Percentiles rank a stretch among this genome's conserved stretches.
These are phyloP conservation scores for Candida insectorum DNA, from an alignment of 805 yeast genomes.

Conservation along the genomic window DNA sequence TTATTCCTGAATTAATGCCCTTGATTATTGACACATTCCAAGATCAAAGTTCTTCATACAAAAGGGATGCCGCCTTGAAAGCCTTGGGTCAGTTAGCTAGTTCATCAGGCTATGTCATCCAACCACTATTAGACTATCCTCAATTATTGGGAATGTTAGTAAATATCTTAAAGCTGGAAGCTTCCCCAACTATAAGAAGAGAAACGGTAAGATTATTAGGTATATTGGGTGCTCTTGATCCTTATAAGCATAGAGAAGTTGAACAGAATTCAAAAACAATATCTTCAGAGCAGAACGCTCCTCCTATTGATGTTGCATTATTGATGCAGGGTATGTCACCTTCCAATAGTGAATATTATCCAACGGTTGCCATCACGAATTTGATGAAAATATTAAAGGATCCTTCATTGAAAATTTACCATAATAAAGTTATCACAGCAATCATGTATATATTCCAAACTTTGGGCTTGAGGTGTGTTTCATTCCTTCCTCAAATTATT, in stretches of 20 bases:
- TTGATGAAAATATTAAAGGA: constrained; percentile 82
- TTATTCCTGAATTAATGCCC: constrained; percentile 79
- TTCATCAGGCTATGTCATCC: constrained; percentile 92
- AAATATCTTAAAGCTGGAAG: constrained; percentile 77
- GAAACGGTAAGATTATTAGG: constrained; percentile 90
- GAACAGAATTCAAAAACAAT: constrained; percentile 62
- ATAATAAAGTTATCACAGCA: constrained; percentile 90
- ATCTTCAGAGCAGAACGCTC: constrained; percentile 75
- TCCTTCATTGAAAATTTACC: constrained; percentile 79
- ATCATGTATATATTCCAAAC: constrained; percentile 88
- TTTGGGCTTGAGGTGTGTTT: constrained; percentile 82
- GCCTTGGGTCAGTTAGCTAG: constrained; percentile 86
- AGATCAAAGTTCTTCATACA: constrained; percentile 85
- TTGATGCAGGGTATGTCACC: constrained; percentile 95
- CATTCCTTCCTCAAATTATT: constrained; percentile 82
- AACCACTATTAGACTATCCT: constrained; percentile 89
- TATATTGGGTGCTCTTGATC: constrained; percentile 93
- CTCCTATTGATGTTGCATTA: constrained; percentile 85
- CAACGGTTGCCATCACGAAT: constrained; percentile 88
- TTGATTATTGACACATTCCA: constrained; percentile 81
- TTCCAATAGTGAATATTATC: constrained; percentile 86
- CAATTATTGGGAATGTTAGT: constrained; percentile 79
- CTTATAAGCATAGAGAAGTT: constrained; percentile 89
- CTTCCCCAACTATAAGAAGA: constrained; percentile 67
- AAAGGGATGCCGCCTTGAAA: constrained; percentile 84